phyloP scores from a whole-genome alignment of 805 yeast genomes.

The Hanseniaspora occidentalis region DNA sequence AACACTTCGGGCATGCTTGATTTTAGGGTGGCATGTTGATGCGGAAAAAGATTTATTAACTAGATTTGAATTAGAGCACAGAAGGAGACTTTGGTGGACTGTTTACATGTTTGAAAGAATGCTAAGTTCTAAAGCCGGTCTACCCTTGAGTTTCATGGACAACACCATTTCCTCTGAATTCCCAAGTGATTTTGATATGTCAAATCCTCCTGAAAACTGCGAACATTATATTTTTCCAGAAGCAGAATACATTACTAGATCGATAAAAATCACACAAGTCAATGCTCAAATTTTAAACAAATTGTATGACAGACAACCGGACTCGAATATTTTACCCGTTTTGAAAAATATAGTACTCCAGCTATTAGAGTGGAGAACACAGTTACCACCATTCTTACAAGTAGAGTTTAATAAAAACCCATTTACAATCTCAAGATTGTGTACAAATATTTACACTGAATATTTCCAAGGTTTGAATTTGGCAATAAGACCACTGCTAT shows the following conservation, averaged over 20 bases:
- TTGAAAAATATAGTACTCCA: slow-evolving; percentile 58
- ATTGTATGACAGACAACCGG: slow-evolving; percentile 64
- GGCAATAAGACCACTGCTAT: slow-evolving; percentile 64
- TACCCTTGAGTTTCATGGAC: slow-evolving; percentile 68
- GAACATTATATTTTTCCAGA: slow-evolving; percentile 64
- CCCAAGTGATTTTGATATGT: slow-evolving; percentile 61
- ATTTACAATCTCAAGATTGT: slow-evolving; percentile 48
- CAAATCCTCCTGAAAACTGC: slow-evolving; percentile 45
- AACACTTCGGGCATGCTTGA: slow-evolving; percentile 58
- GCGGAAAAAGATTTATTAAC: slow-evolving; percentile 57
- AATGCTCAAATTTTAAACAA: slow-evolving; percentile 61
- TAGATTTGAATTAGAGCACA: slow-evolving; percentile 64
- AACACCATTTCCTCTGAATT: slow-evolving; percentile 69
- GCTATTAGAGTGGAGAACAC: slow-evolving; percentile 53
- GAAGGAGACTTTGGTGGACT: slow-evolving; percentile 81
- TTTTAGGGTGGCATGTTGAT: slow-evolving; percentile 74
- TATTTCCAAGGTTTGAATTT: slow-evolving; percentile 73
- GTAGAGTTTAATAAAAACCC: slow-evolving; percentile 45
- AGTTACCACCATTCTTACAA: slow-evolving; percentile 49
- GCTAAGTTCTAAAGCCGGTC: slow-evolving; percentile 72
- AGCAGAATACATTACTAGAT: slow-evolving; percentile 62
- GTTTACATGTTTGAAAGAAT: slow-evolving; percentile 73
- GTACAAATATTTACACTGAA: slow-evolving; percentile 69
- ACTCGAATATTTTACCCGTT: slow-evolving; percentile 61
- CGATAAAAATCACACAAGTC: slow-evolving; percentile 68